Conservation (phyloP, 768 basidiomycete species). For the Tephrocybe rancida region DNA sequence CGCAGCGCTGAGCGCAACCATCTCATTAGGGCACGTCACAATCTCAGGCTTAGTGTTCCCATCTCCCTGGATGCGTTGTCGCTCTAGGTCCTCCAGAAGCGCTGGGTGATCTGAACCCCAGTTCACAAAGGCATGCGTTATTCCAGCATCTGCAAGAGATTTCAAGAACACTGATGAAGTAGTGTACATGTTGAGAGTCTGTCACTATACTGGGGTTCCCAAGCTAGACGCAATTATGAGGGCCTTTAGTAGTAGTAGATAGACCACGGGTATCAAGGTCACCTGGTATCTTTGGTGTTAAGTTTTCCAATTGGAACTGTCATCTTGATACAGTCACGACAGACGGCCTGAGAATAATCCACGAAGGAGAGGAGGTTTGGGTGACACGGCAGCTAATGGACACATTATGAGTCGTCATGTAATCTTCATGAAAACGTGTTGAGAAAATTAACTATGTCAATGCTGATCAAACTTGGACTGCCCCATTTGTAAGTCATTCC, state of each 20-base stretch:
- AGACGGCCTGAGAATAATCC: slow-evolving; percentile 1
- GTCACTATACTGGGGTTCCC: too few species aligned
- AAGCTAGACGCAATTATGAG: too few species aligned
- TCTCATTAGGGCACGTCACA: slow-evolving; percentile 74
- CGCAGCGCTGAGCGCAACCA: slow-evolving; percentile 73
- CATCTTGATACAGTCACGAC: not conserved
- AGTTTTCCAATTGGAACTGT: not conserved
- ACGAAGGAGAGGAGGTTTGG: not conserved
- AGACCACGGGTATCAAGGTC: not conserved
- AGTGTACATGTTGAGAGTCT: slow-evolving; percentile 51
- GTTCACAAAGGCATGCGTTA: slow-evolving; percentile 73
- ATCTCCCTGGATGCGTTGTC: slow-evolving; percentile 45
- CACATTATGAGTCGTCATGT: too few species aligned
- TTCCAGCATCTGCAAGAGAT: slow-evolving; percentile 54
- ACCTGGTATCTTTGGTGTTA: slow-evolving; percentile 1
- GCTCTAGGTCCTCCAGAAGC: slow-evolving; percentile 66
- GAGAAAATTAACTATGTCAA: too few species aligned
- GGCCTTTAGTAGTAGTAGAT: too few species aligned
- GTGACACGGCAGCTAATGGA: not conserved
- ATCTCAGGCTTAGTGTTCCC: slow-evolving; percentile 48
- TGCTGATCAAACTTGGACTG: too few species aligned
- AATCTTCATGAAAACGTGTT: too few species aligned
- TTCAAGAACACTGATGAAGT: slow-evolving; percentile 64
- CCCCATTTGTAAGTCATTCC: too few species aligned
- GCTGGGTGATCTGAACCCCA: slow-evolving; percentile 81